Conservation (phyloP, 2,329 filamentous ascomycete species). For the Trichoderma simmonsii region DNA sequence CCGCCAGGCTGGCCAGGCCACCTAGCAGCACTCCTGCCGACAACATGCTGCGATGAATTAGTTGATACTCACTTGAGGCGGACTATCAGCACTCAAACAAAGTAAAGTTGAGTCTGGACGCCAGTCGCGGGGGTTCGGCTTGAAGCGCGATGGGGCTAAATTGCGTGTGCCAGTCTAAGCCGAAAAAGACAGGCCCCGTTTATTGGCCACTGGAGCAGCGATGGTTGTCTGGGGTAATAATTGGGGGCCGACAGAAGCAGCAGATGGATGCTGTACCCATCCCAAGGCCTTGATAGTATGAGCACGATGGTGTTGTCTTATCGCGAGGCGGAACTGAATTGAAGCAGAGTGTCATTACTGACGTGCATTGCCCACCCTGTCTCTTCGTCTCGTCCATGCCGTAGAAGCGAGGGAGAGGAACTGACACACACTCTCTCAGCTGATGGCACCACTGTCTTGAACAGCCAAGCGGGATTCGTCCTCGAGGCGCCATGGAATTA, state of each 20-base stretch:
- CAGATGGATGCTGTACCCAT: not conserved
- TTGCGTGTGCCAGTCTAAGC: not conserved
- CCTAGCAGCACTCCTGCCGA: slow-evolving; percentile 15
- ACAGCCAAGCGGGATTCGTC: not conserved
- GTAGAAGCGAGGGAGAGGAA: not conserved
- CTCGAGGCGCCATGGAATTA: not conserved
- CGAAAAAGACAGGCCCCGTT: not conserved
- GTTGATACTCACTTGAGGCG: not conserved
- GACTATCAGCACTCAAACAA: not conserved
- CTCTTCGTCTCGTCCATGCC: not conserved
- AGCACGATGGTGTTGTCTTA: not conserved
- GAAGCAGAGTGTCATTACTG: not conserved
- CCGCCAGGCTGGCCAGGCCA: slow-evolving; percentile 23
- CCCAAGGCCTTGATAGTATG: not conserved
- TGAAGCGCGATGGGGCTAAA: not conserved
- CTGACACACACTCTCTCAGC: not conserved
- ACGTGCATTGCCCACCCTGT: not conserved
- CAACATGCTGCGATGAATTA: not conserved
- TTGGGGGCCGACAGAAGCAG: not conserved
- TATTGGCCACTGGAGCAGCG: not conserved
- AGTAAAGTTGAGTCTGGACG: not conserved
- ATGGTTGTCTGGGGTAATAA: not conserved
- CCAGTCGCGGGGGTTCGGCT: not conserved
- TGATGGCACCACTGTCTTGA: not conserved
- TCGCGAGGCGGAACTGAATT: not conserved